phyloP scores from a whole-genome alignment of 352 stramenopile genomes.

The Phytophthora meadii region DNA sequence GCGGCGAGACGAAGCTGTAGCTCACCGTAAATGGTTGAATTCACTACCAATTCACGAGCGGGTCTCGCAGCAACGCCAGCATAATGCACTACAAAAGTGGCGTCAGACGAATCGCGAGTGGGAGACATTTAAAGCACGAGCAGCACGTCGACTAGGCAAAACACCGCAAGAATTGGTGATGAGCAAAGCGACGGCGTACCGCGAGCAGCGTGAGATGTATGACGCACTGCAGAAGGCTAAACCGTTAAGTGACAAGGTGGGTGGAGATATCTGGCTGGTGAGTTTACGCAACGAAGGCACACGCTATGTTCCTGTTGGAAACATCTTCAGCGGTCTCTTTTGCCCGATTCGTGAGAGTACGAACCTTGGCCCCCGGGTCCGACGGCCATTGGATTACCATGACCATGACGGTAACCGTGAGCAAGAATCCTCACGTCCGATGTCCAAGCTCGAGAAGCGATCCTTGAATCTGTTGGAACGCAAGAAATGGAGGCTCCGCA shows the following conservation, averaged over 20 bases:
- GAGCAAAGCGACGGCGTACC: constrained; percentile 80
- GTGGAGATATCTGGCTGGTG: constrained; percentile 91
- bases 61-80: constrained; percentile 66
- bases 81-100: constrained; percentile 78
- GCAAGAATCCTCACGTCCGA: constrained; percentile 9
- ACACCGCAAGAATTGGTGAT: constrained; percentile 86
- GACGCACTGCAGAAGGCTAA: constrained; percentile 89
- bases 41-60: constrained; percentile 78
- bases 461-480: constrained; percentile 56
- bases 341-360: constrained; percentile 86
- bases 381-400: constrained; percentile 68
- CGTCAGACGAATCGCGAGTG: constrained; percentile 72
- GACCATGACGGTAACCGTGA: constrained; percentile 14
- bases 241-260: constrained; percentile 89
- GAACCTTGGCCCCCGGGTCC: constrained; percentile 56
- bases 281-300: constrained; percentile 86
- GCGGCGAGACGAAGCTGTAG: constrained; percentile 51
- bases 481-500: constrained; percentile 73
- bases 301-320: constrained; percentile 89
- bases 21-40: constrained; percentile 71
- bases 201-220: constrained; percentile 91
- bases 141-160: constrained; percentile 68
- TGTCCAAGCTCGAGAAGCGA: constrained; percentile 64
- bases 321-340: constrained; percentile 93
- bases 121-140: constrained; percentile 71